Evolutionary conservation across 805 yeast genomes (phyloP).

Genomic region (Zygotorulaspora danielsina): DNA sequence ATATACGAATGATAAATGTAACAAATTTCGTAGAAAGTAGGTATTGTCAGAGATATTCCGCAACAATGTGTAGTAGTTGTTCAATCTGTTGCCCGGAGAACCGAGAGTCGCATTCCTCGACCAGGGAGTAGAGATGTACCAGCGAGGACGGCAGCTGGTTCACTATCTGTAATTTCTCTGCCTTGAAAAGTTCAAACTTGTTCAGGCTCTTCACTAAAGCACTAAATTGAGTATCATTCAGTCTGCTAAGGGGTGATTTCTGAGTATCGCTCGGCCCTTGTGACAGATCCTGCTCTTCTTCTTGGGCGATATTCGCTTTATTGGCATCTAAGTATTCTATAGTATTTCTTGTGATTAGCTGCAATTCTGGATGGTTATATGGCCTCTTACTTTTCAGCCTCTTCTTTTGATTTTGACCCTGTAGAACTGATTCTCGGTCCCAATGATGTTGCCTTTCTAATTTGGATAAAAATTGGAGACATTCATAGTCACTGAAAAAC

Average conservation of each 20-base stretch:
- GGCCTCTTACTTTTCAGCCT: conserved; percentile 29
- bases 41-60: conserved; percentile 32
- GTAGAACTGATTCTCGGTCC: conserved; percentile 25
- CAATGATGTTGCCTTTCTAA: conserved; percentile 39
- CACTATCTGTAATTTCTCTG: conserved; percentile 78
- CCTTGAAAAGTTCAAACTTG: conserved; percentile 60
- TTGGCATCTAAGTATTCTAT: conserved; percentile 25
- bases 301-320: conserved; percentile 21
- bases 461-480: conserved; percentile 44
- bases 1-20: no score
- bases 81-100: conserved; percentile 65
- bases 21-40: neutral
- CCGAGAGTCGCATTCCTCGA: conserved; percentile 91
- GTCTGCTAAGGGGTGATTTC: conserved; percentile 26
- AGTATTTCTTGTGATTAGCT: conserved; percentile 35
- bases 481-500: conserved; percentile 56
- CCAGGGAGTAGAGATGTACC: conserved; percentile 72
- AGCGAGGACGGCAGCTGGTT: conserved; percentile 75
- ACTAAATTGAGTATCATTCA: conserved; percentile 32
- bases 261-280: conserved; percentile 18
- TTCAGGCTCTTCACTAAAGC: conserved; percentile 31
- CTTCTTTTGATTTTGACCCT: conserved; percentile 19
- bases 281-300: conserved; percentile 17
- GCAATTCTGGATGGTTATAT: conserved; percentile 37
- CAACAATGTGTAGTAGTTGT: conserved; percentile 52